Evolutionary conservation across 768 basidiomycete species (phyloP), one percentile per base, ranked within the genome.

Genomic region (Suillus brevipes): DNA sequence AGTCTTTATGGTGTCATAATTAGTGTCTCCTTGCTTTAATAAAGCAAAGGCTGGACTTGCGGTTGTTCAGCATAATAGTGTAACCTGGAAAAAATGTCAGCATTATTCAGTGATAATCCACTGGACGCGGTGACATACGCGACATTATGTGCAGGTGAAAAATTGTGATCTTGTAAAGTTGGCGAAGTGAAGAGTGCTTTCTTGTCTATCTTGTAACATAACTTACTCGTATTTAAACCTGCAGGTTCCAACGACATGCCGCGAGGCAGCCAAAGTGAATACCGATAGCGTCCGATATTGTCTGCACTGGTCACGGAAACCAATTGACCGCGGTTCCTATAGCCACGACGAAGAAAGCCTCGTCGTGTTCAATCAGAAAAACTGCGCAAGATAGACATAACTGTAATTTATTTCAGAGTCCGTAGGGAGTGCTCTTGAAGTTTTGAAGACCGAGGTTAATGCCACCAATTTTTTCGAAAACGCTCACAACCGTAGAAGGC

Each of bases 51-150:
- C n/a, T 49, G 7, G 23, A 64, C 81, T 70, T 66, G 82, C 87
- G 76, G 73, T 88, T 88, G 73, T 88, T 73, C 61, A 83, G 72
- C 31, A 68, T 69, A 8, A 79, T 76, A 47, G 74, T 43, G 64
- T 69, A 75, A 65, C 60, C 81, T 81, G 59, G 2, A 58, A 3
- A 3, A 14, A 8, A 34, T n/a, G 49, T 77, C 23, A 76, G 68
- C 25, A 6, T 7, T 18, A 23, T 28, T 25, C 8, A 45, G 64
- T 20, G 25, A 20, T 42, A 20, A 59, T 31, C 10, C 18, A 42
- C 31, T 4, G 31, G 40, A 13, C 6, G 1, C 14, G 62, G 34
- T 60, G 34, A 16, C 47, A 20, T 7, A 58, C 36, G 31, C 18
- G 23, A 31, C 57, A 78, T 76, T 4, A 47, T 64, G 20, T 37